These are phyloP conservation scores for Neurospora intermedia DNA, from an alignment of 495 filamentous ascomycete genomes.

Conservation along the genomic window DNA sequence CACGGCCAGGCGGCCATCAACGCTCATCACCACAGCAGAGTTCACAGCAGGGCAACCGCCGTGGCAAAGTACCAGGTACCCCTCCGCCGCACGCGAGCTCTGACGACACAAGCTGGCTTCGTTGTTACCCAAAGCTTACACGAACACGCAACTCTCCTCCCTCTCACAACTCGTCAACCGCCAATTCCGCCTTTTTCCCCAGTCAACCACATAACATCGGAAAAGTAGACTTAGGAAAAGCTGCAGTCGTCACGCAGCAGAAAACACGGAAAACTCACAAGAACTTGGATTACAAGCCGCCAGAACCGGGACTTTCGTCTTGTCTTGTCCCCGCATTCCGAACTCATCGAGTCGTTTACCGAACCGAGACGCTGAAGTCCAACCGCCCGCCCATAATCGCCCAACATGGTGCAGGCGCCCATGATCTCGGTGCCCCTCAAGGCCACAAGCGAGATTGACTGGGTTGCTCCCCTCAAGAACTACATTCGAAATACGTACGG, in stretches of 20 bases:
- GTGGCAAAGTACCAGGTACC: background rate
- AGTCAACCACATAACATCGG: background rate
- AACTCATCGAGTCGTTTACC: background rate
- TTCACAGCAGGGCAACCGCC: background rate
- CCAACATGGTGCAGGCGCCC: constrained; percentile 62
- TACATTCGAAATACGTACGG: constrained; percentile 93
- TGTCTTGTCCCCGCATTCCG: background rate
- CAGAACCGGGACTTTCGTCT: background rate
- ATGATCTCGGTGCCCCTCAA: constrained; percentile 92
- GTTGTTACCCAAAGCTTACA: background rate
- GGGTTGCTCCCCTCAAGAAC: constrained; percentile 83
- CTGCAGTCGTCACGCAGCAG: background rate
- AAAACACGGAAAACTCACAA: background rate
- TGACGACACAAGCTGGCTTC: background rate
- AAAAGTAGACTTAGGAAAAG: background rate
- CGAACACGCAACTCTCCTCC: background rate
- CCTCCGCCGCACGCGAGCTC: background rate
- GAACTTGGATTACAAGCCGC: background rate
- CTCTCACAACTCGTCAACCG: background rate
- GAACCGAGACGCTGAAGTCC: background rate
- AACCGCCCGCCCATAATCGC: constrained; percentile 1
- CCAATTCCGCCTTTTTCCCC: background rate
- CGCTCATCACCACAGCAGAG: background rate
- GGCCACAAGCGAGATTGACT: constrained; percentile 99
- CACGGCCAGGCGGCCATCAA: background rate